These are phyloP conservation scores for Coniochaeta sp. DNA, from an alignment of 2,329 filamentous ascomycete species.

Conservation along the genomic window DNA sequence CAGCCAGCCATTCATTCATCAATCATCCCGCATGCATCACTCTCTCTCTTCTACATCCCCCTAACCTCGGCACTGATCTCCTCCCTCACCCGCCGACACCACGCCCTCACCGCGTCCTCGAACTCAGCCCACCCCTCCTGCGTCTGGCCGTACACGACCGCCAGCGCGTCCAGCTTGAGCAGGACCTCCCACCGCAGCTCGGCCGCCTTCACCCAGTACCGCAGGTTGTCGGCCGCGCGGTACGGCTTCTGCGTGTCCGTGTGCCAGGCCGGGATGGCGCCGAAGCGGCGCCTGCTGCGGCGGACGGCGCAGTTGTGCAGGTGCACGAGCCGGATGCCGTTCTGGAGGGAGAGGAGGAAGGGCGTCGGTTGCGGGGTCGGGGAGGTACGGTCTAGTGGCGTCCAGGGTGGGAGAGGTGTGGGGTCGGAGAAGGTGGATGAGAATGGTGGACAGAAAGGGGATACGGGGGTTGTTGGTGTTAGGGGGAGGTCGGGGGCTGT, in stretches of 20 bases:
- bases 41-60: not conserved
- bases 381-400: constrained; percentile 38
- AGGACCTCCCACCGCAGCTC: constrained; percentile 89
- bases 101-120: constrained; percentile 73
- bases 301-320: constrained; percentile 86
- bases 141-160: constrained; percentile 69
- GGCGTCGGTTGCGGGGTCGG: constrained; percentile 47
- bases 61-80: constrained; percentile 68
- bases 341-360: constrained; percentile 68
- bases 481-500: constrained; percentile 2
- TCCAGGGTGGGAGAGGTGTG: constrained; percentile 62
- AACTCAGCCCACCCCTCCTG: constrained; percentile 71
- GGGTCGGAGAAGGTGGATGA: constrained; percentile 43
- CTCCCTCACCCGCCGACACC: constrained; percentile 75
- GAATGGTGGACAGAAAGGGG: constrained; percentile 5
- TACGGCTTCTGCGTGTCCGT: constrained; percentile 94
- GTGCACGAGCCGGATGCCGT: constrained; percentile 73
- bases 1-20: no score
- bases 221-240: constrained; percentile 83
- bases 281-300: constrained; percentile 80
- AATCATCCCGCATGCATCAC: not conserved
- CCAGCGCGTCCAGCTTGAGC: constrained; percentile 77
- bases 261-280: constrained; percentile 82
- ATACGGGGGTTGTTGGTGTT: constrained; percentile 33
- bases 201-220: constrained; percentile 93